Base-by-base conservation (phyloP, 1,284 basidiomycete species). In the Cryptococcus sp. region DNA sequence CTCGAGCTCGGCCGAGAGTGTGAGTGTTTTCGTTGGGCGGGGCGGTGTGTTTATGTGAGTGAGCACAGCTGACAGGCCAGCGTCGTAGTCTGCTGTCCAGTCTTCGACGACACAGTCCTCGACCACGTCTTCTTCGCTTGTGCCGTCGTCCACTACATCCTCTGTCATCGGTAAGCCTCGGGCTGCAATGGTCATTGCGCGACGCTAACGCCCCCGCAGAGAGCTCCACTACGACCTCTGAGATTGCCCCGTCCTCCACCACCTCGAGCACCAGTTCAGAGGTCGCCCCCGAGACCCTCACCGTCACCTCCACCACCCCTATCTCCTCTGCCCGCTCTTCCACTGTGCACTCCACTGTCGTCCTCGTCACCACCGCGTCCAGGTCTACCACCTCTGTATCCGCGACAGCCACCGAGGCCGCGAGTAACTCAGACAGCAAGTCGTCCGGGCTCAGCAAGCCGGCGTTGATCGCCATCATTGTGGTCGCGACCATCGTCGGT, bases 401-500 rank as follows among this genome's bases (percentile, higher is more conserved):
- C 11, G 49, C 61, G 7, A 52, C 63, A 5, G 48, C 69, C 12
- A 57, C 64, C 1, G 59, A 60, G 8, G 55, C 60, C 16, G 62
- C 55, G 21, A 50, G 51, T 4, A 42, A 56, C 20, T 60, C 65
- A 20, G 44, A 56, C 33, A 69, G 60, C 52, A 57, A 54, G 21
- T 56, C 52, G 15, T 53, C 54, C 20, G 72, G 73, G 7, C 50
- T 81, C 51, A 76, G 81, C 46, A 82, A 80, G 65, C 80, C 81
- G 21, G 84, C 87, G 5, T 71, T 89, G 55, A 89, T 87, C 23
- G 80, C 84, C 48, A 79, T 93, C 65, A 85, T 89, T 63, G 83
- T 85, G 43, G 79, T 89, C 49, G 88, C 84, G 9, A 81, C 84
- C 5, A 83, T 82, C 45, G 71, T 91, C 45, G 90, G 85, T 62